phyloP scores from a whole-genome alignment of 2,329 filamentous ascomycete genomes.

The Aspergillus calidoustus region DNA sequence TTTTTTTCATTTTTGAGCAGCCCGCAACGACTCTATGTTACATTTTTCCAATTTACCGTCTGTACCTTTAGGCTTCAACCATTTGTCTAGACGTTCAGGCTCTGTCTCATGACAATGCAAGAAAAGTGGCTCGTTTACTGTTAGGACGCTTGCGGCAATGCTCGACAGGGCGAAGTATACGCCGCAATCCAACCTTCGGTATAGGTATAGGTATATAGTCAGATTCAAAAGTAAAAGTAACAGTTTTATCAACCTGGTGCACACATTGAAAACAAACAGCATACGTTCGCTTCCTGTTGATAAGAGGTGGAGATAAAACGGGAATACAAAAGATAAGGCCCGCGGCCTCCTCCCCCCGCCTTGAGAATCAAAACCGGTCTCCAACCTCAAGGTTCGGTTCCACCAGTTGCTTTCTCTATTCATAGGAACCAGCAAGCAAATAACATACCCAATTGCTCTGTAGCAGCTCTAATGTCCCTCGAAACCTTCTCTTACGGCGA shows the following conservation, averaged over 20 bases:
- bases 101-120: no score
- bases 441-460: not conserved
- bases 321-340: not conserved
- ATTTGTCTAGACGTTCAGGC: no score
- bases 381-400: not conserved
- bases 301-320: not conserved
- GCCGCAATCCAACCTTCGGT: not conserved
- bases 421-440: not conserved
- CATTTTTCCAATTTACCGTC: no score
- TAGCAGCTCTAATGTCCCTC: slow-evolving; percentile 1
- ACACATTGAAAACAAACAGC: not conserved
- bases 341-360: not conserved
- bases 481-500: slow-evolving; percentile 34
- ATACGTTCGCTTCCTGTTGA: not conserved
- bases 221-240: not conserved
- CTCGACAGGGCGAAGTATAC: no score
- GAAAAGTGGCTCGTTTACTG: no score
- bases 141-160: no score
- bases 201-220: not conserved
- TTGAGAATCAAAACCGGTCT: not conserved
- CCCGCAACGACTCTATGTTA: not conserved
- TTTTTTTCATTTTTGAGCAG: not conserved
- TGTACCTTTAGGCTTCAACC: no score
- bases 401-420: not conserved
- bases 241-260: not conserved